Evolutionary conservation across 108 stramenopile genomes (phyloP), one percentile per base, ranked within the genome.

Genomic region (Nitzschia sp.): DNA sequence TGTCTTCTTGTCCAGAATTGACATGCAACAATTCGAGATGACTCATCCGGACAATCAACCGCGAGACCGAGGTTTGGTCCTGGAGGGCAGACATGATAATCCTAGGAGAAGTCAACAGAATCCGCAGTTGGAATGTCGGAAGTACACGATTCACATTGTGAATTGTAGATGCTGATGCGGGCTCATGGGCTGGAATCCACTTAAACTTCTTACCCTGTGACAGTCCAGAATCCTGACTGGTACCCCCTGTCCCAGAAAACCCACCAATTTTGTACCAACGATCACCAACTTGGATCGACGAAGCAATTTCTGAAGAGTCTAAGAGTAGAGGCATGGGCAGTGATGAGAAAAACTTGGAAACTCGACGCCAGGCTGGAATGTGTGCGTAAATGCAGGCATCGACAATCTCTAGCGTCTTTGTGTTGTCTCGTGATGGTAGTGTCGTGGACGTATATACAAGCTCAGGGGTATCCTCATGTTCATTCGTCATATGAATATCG

Each of bases 221-320:
- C 29, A 34, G 3, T 5, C 29, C 5, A 34, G 29, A 34, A 38
- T 67, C 59, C 2, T 62, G 29, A 3, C 15, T 57, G 37, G 61
- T 39, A 12, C 3, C 10, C 17, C 0, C 15, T 25, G 22, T 10
- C 12, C 50, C 14, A 20, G 6, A 65, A 42, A 6, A 29, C 10
- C 63, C 24, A 19, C 44, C 71, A 22, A 77, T 78, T 26, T 60
- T 60, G 57, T 90, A 90, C 86, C 86, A 90, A n/a, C 89, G 58
- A 74, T 90, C 89, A 11, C 86, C 89, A 24, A 90, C 71, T 53
- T 90, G 85, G 50, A 90, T 81, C 14, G 71, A 67, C 10, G 59
- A 40, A 40, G 64, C 21, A 14, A 83, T 75, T 63, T 87, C 78
- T 19, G 63, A 37, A 26, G 51, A 42, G 53, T 60, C 72, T 34